phyloP scores from a whole-genome alignment of 768 basidiomycete species.

The Clitopilus hobsonii region DNA sequence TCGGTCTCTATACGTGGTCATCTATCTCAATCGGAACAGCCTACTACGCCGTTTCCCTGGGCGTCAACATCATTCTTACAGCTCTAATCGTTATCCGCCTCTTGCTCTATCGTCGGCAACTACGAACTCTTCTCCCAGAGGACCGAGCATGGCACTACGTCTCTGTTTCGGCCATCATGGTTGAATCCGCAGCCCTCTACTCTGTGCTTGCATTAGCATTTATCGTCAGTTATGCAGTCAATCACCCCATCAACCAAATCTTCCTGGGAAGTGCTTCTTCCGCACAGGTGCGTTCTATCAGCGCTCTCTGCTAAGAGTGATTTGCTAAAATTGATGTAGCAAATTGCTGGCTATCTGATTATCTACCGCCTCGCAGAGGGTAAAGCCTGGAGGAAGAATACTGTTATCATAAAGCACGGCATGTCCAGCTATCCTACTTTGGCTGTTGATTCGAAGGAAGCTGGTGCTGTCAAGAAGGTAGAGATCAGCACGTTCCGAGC shows the following conservation, averaged over 20 bases:
- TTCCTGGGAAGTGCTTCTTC: slow-evolving; percentile 22
- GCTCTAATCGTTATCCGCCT: slow-evolving; percentile 24
- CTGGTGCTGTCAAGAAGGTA: not conserved
- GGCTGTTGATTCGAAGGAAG: not conserved
- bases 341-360: slow-evolving; percentile 43
- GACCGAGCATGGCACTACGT: slow-evolving; percentile 26
- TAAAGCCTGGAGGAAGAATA: slow-evolving; percentile 33
- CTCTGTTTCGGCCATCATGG: slow-evolving; percentile 23
- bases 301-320: not conserved
- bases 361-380: slow-evolving; percentile 44
- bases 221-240: slow-evolving; percentile 25
- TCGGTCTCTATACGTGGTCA: slow-evolving; percentile 20
- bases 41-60: slow-evolving; percentile 25
- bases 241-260: slow-evolving; percentile 26
- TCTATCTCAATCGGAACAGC: slow-evolving; percentile 21
- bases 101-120: slow-evolving; percentile 19
- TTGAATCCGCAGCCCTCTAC: slow-evolving; percentile 33
- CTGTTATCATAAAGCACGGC: slow-evolving; percentile 12
- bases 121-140: slow-evolving; percentile 19
- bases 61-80: slow-evolving; percentile 26
- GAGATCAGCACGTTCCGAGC: slow-evolving; percentile 2
- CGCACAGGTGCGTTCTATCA: slow-evolving; percentile 18
- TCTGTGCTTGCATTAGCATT: slow-evolving; percentile 24
- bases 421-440: not conserved
- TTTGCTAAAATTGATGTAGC: slow-evolving; percentile 17